These are phyloP conservation scores for Fraxinus sp. DNA, from an alignment of 305 asterid species.

Conservation along the genomic window DNA sequence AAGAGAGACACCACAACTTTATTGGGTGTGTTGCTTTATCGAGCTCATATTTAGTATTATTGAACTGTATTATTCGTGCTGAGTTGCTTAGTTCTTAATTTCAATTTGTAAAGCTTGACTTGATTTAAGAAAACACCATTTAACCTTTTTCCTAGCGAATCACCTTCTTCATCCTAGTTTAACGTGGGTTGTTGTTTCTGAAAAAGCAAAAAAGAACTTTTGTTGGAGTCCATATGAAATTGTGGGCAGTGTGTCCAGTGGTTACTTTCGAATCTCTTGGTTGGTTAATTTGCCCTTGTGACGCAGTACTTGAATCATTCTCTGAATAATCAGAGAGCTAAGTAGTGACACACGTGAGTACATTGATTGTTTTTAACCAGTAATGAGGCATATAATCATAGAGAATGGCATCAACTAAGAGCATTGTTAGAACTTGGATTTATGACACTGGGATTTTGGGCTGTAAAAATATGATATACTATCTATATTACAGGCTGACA, in stretches of 20 bases:
- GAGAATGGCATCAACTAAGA: not conserved
- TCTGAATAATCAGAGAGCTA: slow-evolving; percentile 1
- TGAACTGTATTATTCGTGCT: not conserved
- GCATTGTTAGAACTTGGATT: not conserved
- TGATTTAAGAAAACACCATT: not conserved
- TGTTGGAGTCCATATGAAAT: not conserved
- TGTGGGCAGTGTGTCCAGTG: not conserved
- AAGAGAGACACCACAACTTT: not conserved
- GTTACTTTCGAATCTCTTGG: not conserved
- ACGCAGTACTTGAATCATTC: not conserved
- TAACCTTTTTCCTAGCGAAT: not conserved
- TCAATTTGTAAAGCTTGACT: not conserved
- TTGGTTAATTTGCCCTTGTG: not conserved
- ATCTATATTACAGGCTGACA: not conserved
- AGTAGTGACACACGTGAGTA: not conserved
- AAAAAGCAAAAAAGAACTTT: not conserved
- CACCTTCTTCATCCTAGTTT: not conserved
- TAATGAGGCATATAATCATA: not conserved
- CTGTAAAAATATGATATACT: not conserved
- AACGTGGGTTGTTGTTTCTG: not conserved
- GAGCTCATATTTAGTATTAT: not conserved
- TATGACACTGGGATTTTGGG: not conserved
- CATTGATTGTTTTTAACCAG: not conserved
- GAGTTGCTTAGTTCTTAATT: not conserved
- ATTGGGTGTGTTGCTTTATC: not conserved